Conservation (phyloP, 768 basidiomycete genomes). For the Rhodotorula paludigena region DNA sequence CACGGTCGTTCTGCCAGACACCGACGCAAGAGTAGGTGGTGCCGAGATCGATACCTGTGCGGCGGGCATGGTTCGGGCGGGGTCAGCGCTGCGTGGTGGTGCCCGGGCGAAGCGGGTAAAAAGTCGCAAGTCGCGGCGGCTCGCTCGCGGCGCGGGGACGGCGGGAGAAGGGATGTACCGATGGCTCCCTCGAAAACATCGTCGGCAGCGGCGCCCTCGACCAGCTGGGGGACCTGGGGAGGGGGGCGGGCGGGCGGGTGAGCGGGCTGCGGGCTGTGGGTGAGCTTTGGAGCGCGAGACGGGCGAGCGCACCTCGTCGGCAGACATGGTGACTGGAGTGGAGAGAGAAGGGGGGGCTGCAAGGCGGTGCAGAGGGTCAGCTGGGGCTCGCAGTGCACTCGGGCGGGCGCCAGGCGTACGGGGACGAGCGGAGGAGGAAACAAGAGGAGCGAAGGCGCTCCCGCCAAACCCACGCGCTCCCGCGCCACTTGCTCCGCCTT, state of each 20-base stretch:
- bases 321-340: slow-evolving; percentile 31
- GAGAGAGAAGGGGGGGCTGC: not conserved
- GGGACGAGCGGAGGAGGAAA: slow-evolving; percentile 1
- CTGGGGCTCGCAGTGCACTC: not conserved
- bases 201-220: slow-evolving; percentile 59
- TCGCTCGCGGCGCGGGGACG: not conserved
- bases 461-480: too few relatives aligned
- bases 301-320: slow-evolving; percentile 14
- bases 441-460: too few relatives aligned
- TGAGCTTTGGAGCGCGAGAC: not conserved
- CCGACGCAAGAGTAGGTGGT: slow-evolving; percentile 95
- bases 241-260: not conserved
- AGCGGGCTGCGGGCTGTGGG: not conserved
- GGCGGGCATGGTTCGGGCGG: not conserved
- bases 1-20: slow-evolving; percentile 99
- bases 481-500: too few relatives aligned
- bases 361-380: not conserved
- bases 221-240: slow-evolving; percentile 38
- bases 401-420: slow-evolving; percentile 1
- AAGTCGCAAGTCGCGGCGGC: not conserved
- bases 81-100: not conserved
- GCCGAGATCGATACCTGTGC: slow-evolving; percentile 40
- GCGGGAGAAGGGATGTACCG: slow-evolving; percentile 52
- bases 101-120: slow-evolving; percentile 7
- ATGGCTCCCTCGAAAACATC: slow-evolving; percentile 93